Percentiles rank a stretch among this genome's conserved stretches.
These are phyloP conservation scores for Talaromyces borbonicus DNA, from an alignment of 495 filamentous ascomycete species.

Conservation along the genomic window DNA sequence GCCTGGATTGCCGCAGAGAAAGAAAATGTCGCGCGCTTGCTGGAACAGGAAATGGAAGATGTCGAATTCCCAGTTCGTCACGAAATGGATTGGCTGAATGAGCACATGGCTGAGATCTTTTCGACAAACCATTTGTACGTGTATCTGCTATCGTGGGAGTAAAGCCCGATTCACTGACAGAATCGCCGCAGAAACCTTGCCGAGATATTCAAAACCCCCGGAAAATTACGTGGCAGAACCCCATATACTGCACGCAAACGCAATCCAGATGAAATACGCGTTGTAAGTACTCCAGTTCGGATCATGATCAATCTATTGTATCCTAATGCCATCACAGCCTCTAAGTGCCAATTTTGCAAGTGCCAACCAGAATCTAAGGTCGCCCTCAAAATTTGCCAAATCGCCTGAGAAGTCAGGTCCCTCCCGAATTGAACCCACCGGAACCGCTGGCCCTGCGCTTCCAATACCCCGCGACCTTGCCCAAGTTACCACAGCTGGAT, in stretches of 20 bases:
- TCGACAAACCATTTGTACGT: slow-evolving; percentile 72
- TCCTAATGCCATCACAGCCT: slow-evolving; percentile 44
- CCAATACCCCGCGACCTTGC: background rate
- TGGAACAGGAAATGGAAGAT: slow-evolving; percentile 72
- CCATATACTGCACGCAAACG: slow-evolving; percentile 71
- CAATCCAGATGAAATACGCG: slow-evolving; percentile 51
- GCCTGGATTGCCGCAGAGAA: slow-evolving; percentile 62
- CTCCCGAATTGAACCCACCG: background rate
- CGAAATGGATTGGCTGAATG: slow-evolving; percentile 92
- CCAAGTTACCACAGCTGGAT: too few species aligned
- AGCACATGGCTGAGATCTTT: slow-evolving; percentile 94
- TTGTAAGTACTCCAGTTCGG: slow-evolving; percentile 41
- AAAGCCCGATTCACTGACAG: too few species aligned
- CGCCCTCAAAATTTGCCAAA: slow-evolving; percentile 3
- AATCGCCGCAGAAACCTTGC: slow-evolving; percentile 56
- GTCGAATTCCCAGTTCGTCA: slow-evolving; percentile 81
- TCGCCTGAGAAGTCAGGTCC: background rate
- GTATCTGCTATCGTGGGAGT: slow-evolving; percentile 10
- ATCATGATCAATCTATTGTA: background rate
- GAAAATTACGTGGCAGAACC: slow-evolving; percentile 88
- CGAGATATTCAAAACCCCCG: slow-evolving; percentile 93
- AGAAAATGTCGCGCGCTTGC: slow-evolving; percentile 49
- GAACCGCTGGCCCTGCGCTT: background rate
- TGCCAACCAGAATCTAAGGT: slow-evolving; percentile 17
- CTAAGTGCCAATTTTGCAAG: slow-evolving; percentile 72